Base-by-base conservation (phyloP, 2,329 filamentous ascomycete species). In the Microsporum ferrugineum region DNA sequence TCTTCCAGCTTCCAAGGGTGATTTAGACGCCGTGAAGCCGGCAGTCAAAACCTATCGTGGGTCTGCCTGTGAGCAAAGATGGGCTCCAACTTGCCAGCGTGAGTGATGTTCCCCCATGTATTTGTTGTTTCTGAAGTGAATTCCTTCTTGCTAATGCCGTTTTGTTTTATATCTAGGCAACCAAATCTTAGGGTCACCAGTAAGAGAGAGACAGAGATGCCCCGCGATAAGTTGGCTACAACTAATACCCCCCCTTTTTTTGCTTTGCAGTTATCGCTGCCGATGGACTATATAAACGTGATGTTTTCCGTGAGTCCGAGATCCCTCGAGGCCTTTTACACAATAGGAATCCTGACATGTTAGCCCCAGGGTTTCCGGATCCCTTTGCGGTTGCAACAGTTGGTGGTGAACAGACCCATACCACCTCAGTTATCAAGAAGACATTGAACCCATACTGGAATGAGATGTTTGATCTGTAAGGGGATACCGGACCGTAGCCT, bases 401-500 rank as follows among this genome's bases (percentile, higher is more conserved):
- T 76, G 92, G 91, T 76, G 94, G 94, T 74, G 94, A 99, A 77
- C 94, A 99, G 79, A 99, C 94, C 62, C 90, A 91, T 77, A 97
- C 94, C n/a, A 99, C 94, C 8, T 87, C 87, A 41, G 94, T 97
- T 68, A 95, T 94, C 75, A 97, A 96, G 78, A 88, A 94, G 77
- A 97, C 94, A 8, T 79, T 99, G 75, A 97, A 96, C 75, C 94
- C 94, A n/a, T 99, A 99, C 75, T 99, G 94, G 94, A 99, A 99
- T 76, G 94, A 99, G 79, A 91, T 86, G 72, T 99, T 99, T 79
- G 94, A 99, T 76, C 88, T 99, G 94, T 97, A 85, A 70, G 87
- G 72, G 63, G 41, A 17, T 49, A 38, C 45, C 31, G 34, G n/a
- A 36, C 14, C 39, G 17, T 23, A 23, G 17, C 39, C 39, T 43